Base-by-base conservation (phyloP, 2,329 filamentous ascomycete genomes). In the Triangularia verruculosa region DNA sequence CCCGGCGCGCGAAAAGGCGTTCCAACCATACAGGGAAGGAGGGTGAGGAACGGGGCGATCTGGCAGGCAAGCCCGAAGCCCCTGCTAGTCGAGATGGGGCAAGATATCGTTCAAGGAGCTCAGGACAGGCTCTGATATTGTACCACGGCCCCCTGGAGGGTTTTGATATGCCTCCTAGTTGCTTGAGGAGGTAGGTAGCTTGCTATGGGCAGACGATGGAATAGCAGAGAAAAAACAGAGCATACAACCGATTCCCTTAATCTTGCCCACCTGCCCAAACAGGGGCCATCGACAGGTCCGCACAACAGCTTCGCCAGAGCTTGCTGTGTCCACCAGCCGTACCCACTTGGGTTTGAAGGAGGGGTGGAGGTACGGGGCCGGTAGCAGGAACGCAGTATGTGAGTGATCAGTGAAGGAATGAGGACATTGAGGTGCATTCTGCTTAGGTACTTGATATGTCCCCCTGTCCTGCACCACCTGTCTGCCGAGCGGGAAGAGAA, bases 21-120 rank as follows among this genome's bases (percentile, higher is more conserved):
- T 76, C 77, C 76, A 75, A 75, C 79, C 79, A 72, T 76, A 79
- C 77, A 79, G 75, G 79, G 79, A 81, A 82, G 80, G 79, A 80
- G 79, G 77, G 75, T 72, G 71, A 73, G 72, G 66, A 68, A 72
- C 71, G 72, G 70, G 71, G 70, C 72, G 74, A 76, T 77, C 74
- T 76, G 71, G 73, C 72, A 72, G 71, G 68, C 68, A 71, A 65
- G 64, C 66, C 67, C 70, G 69, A 65, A 65, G 67, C 55, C 59
- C 64, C 67, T 66, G 65, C 66, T 67, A 63, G 66, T 70, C 65
- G 61, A 68, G 66, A 72, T 70, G 70, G 69, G 66, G 65, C 64
- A 64, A 62, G 65, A 65, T 65, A 61, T 64, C 57, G 43, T 62
- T 56, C 63, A 54, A 61, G 65, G 59, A 55, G 43, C 62, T 63